phyloP scores from a whole-genome alignment of 768 basidiomycete genomes.

The Russula virescens region DNA sequence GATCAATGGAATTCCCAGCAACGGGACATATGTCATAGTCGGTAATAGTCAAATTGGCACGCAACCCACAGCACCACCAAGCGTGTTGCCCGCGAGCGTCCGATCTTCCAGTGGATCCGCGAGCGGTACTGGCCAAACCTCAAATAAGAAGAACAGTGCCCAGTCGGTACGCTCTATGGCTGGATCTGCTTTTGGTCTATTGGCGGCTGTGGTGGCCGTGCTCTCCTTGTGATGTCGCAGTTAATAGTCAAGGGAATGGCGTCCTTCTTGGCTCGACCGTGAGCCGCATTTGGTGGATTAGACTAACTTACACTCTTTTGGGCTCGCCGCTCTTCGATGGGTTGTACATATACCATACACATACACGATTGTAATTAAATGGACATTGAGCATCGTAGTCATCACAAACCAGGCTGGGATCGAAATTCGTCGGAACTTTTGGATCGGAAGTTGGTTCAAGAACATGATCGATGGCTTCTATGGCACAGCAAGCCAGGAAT shows the following conservation, averaged over 20 bases:
- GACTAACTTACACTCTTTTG: too few relatives aligned
- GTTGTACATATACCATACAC: too few relatives aligned
- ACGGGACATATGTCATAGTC: conserved; percentile 54
- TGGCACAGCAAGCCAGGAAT: too few relatives aligned
- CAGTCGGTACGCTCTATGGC: background rate
- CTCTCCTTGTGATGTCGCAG: background rate
- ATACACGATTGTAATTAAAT: too few relatives aligned
- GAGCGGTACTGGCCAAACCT: background rate
- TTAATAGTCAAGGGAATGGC: background rate
- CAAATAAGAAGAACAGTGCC: background rate
- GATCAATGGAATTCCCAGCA: conserved; percentile 48
- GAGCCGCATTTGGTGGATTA: background rate
- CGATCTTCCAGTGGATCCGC: conserved; percentile 21
- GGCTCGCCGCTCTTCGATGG: too few relatives aligned
- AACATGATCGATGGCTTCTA: too few relatives aligned
- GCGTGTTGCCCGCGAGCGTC: conserved; percentile 45
- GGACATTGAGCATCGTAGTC: too few relatives aligned
- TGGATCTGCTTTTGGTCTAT: background rate
- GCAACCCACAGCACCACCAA: conserved; percentile 49
- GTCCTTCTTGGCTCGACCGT: background rate
- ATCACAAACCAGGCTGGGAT: too few relatives aligned
- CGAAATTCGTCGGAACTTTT: too few relatives aligned
- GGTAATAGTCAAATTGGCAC: conserved; percentile 71
- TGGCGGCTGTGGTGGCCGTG: background rate
- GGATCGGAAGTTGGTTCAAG: too few relatives aligned